Evolutionary conservation across 352 stramenopile species (phyloP).

Genomic region (Globisporangium viniferum): DNA sequence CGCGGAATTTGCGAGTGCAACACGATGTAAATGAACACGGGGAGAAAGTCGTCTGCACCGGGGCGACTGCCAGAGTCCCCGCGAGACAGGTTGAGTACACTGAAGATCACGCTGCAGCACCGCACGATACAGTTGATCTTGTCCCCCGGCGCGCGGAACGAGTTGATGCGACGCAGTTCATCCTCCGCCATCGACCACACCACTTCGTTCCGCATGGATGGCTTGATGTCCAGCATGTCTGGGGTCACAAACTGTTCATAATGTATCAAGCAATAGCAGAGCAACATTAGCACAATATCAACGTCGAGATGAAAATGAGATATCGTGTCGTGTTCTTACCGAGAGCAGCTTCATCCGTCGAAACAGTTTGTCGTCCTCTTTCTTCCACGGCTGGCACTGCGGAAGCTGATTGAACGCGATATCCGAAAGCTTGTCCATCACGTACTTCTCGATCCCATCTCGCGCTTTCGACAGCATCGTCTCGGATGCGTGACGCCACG

Average conservation of each 20-base stretch:
- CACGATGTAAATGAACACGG: constrained; percentile 92
- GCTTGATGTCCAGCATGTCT: constrained; percentile 90
- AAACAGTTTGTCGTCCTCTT: constrained; percentile 73
- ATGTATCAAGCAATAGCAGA: neutral
- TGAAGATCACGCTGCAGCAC: constrained; percentile 89
- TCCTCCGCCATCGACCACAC: constrained; percentile 88
- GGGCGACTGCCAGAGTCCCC: constrained; percentile 63
- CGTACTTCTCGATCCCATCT: constrained; percentile 89
- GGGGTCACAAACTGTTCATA: constrained; percentile 63
- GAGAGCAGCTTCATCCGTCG: constrained; percentile 81
- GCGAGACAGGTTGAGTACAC: constrained; percentile 78
- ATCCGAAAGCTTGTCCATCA: constrained; percentile 87
- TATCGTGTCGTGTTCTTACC: constrained; percentile 26
- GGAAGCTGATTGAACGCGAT: constrained; percentile 74
- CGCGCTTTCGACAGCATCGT: constrained; percentile 56
- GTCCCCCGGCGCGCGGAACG: constrained; percentile 77
- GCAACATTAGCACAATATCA: constrained; percentile 4
- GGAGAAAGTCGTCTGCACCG: constrained; percentile 89
- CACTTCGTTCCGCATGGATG: constrained; percentile 87
- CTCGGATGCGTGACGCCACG: constrained; percentile 69
- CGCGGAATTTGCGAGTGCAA: constrained; percentile 86
- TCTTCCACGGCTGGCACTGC: constrained; percentile 57
- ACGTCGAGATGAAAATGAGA: neutral
- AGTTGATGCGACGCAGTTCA: constrained; percentile 89
- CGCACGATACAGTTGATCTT: constrained; percentile 90